Conservation (phyloP, 306 rosid genomes). For the barrel medic (Medicago truncatula) region MtrunA17r5.0-ANR NC_053042.1:11768001-11768500, state of each 20-base stretch:
- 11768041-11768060: constrained; percentile 90
- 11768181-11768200: constrained; percentile 93
- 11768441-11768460: constrained; percentile 76
- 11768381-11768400: constrained; percentile 72
- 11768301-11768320: constrained; percentile 87
- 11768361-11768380: constrained; percentile 77
- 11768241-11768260: constrained; percentile 75
- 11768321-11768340: constrained; percentile 82
- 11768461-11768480: constrained; percentile 66
- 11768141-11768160: constrained; percentile 82
- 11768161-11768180: constrained; percentile 74
- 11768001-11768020: constrained; percentile 85
- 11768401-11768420: constrained; percentile 62
- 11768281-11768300: constrained; percentile 91
- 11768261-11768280: constrained; percentile 92
- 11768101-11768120: constrained; percentile 77
- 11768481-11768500: constrained; percentile 65
- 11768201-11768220: constrained; percentile 68
- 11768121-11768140: constrained; percentile 83
- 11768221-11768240: constrained; percentile 85
- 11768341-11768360: constrained; percentile 72
- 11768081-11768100: constrained; percentile 92
- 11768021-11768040: constrained; percentile 88
- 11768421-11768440: constrained; percentile 72
- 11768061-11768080: constrained; percentile 97